Evolutionary conservation across 2,329 filamentous ascomycete species (phyloP), one percentile per base, ranked within the genome.

Genomic region (Clonostachys rosea): DNA sequence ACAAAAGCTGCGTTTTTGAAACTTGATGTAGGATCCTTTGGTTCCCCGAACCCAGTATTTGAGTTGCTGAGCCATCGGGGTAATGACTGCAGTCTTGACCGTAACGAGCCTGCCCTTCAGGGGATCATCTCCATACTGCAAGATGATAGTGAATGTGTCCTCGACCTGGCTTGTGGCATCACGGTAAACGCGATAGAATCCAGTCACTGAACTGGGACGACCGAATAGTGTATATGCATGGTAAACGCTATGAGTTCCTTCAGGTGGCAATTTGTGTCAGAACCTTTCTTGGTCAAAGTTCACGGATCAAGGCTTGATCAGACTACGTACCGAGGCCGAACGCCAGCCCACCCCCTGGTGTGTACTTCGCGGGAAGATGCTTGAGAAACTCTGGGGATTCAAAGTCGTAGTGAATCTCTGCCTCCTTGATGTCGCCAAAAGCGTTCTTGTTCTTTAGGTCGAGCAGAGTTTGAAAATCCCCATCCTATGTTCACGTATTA

Each of bases 1-100:
- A 45, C 66, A 66, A 13, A 60, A 66, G 4, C 52, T 56, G 35
- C 58, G 61, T 33, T 59, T 56, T 44, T 74, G 82, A 81, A 5
- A 79, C 83, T 91, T 92, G 70, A 80, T 85, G 66, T 85, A 91
- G 59, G 79, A 87, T 1, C 86, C 89, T 64, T 84, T 83, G n/a
- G 80, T 81, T 17, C 89, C 89, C 18, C 87, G 74, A 11, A 91
- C 74, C 71, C 84, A 92, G 35, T 88, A 73, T 50, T 87, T 71
- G 69, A 92, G 88, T 51, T 79, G 71, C 30, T 70, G 71, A 65
- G 91, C 87, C 3, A 82, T 87, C 44, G 89, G 71, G 18, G 87
- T 79, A 36, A 76, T 79, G 48, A 84, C 52, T 64, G 60, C 4
- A 60, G 52, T 84, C 61, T 88, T 87, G 42, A 83, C 82, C 39